A percentile compares a stretch with the other conserved stretches of the same genome.
Evolutionary conservation across 768 basidiomycete species (phyloP).

Genomic region (Collybiopsis confluens): DNA sequence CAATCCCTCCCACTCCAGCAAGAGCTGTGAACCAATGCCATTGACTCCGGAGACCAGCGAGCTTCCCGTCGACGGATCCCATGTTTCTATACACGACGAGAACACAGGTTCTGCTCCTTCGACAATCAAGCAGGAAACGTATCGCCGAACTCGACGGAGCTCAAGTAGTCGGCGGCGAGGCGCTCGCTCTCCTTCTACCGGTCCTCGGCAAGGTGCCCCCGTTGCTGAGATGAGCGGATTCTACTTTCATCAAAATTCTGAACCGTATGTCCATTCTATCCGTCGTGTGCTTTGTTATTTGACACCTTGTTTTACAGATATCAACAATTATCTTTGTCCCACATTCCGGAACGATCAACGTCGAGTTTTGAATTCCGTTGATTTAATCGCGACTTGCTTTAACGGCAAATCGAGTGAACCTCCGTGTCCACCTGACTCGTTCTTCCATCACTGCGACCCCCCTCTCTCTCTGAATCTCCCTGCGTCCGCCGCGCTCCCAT

Average conservation of each 20-base stretch:
- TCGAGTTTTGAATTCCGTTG: slow-evolving; percentile 89
- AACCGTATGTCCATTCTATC: slow-evolving; percentile 61
- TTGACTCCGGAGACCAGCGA: slow-evolving; percentile 18
- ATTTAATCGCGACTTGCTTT: too few species aligned
- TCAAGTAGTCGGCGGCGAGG: slow-evolving; percentile 41
- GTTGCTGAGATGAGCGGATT: slow-evolving; percentile 83
- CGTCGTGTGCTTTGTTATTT: slow-evolving; percentile 7
- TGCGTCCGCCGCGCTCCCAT: too few species aligned
- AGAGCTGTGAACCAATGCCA: slow-evolving; percentile 32
- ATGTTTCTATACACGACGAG: too few species aligned
- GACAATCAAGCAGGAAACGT: slow-evolving; percentile 31
- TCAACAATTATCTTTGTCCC: slow-evolving; percentile 81
- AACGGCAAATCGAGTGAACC: too few species aligned
- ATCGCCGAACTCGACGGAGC: slow-evolving; percentile 36
- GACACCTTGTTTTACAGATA: slow-evolving; percentile 46
- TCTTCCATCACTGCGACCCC: background rate
- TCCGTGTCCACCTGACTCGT: background rate
- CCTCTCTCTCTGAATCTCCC: background rate
- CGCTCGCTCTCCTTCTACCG: slow-evolving; percentile 42
- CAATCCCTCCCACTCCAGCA: slow-evolving; percentile 50
- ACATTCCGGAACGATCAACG: slow-evolving; percentile 69
- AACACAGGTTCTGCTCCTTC: slow-evolving; percentile 18
- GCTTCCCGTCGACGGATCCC: too few species aligned
- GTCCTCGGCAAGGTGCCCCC: slow-evolving; percentile 41
- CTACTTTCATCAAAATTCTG: slow-evolving; percentile 91